A percentile compares a stretch with the other conserved stretches of the same genome.
Evolutionary conservation across 179 eudicot species (phyloP).

Genomic region (Beta corolliflora): DNA sequence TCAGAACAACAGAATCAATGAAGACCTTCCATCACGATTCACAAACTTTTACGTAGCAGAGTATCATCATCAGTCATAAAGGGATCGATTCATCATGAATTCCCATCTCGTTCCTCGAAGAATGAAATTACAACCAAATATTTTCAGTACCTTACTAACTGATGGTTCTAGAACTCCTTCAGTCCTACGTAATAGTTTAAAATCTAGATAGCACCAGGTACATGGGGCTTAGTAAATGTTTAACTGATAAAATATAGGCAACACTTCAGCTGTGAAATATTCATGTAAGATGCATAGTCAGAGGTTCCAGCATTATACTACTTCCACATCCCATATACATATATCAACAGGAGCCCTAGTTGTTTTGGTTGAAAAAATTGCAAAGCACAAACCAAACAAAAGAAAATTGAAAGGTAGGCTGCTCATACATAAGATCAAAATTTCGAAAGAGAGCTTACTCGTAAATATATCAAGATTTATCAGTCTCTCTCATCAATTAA

Average conservation of each 20-base stretch:
- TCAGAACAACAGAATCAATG: slow-evolving; percentile 7
- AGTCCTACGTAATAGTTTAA: not conserved
- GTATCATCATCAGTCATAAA: not conserved
- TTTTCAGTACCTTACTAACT: slow-evolving; percentile 14
- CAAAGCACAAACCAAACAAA: slow-evolving; percentile 10
- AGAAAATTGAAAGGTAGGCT: not conserved
- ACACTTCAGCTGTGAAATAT: not conserved
- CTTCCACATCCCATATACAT: slow-evolving; percentile 2
- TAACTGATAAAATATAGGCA: slow-evolving; percentile 8
- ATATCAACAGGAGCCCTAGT: not conserved
- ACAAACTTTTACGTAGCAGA: not conserved
- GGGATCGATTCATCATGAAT: not conserved
- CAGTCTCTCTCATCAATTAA: not conserved
- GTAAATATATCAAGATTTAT: not conserved
- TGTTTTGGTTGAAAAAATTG: not conserved
- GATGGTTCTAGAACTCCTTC: not conserved
- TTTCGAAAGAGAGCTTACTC: not conserved
- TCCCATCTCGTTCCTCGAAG: not conserved
- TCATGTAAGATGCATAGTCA: slow-evolving; percentile 4
- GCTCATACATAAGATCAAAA: not conserved
- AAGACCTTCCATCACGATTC: not conserved
- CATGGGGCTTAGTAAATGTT: not conserved
- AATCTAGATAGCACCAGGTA: slow-evolving; percentile 7
- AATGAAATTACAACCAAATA: not conserved
- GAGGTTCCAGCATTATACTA: not conserved